Base-by-base conservation (phyloP, 129 eudicot species). In the Flaveria robusta region DNA sequence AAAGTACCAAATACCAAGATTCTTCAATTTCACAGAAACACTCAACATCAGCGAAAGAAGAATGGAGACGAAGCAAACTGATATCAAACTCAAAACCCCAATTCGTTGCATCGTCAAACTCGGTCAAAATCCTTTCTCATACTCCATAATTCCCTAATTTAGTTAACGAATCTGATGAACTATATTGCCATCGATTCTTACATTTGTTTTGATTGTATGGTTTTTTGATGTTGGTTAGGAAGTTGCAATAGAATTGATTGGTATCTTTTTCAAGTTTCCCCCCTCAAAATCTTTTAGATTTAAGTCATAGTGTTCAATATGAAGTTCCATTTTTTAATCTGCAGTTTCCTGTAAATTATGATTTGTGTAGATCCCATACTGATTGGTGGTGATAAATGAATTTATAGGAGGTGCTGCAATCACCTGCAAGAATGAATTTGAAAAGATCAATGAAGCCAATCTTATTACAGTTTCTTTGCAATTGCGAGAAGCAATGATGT, bases 401-500 rank as follows among this genome's bases (percentile, higher is more conserved):
- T 45, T 50, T 22, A 43, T 29, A 95, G 99, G 99, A 72, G 99
- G 99, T 65, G 90, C 97, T 13, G 99, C 99, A 72, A 85, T 95
- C 78, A 91, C 99, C 11, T 87, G 92, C 72, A 95, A 95, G 51
- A 91, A 91, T 86, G 97, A 95, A 4, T 86, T 95, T 8, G 99
- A 95, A 88, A 86, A 84, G 76, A 86, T 89, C 45, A 81, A 95
- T 77, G 94, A 91, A 83, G 90, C 85, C 27, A 82, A 87, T 85
- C 96, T 95, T 37, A 64, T 24, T 31, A 71, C 68, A 6, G 97
- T 95, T 76, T 84, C 96, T 27, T 76, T 81, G 19, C 97, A 95
- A 58, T 78, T 95, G 59, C 83, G 89, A 66, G 80, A 84, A 65
- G 88, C 96, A 43, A 87, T 95, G 93, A 81, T 84, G 80, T 70